Evolutionary conservation across 768 basidiomycete genomes (phyloP), one percentile per base, ranked within the genome.

Genomic region (Suillus weaverae): DNA sequence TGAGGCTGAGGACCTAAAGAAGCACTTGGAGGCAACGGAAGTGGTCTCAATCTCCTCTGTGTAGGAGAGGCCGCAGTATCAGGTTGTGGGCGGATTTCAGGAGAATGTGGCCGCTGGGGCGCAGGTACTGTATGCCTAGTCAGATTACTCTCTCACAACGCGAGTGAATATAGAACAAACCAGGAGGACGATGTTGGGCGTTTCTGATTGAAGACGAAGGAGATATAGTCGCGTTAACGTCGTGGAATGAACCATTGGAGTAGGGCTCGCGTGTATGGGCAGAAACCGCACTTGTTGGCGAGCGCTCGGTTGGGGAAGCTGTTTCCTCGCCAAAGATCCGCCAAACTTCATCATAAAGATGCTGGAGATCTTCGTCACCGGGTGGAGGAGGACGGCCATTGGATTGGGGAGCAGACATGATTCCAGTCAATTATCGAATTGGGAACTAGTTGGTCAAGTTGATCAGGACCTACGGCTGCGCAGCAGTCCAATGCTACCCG

Each of bases 341-440:
- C 80, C 88, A 88, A 26, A 92, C 90, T 73, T 90, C 88, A 67
- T 91, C 85, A 75, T 91, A 92, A 51, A 92, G 83, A 63, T 83
- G 81, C 69, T 90, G 88, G 5, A 92, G 82, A 71, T 91, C 90
- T 70, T 87, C 86, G 66, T 91, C 90, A 44, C 84, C 84, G 4
- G 88, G 85, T 8, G 79, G 79, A 18, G 76, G 75, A 35, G 75
- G 72, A 67, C 70, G 80, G 66, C 70, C 65, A 66, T 76, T 73
- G 48, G 77, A 64, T 26, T 78, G 76, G 60, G 74, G 71, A 30
- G 77, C 65, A 33, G 81, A 77, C 81, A 82, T 81, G 72, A 63
- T 65, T 55, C 63, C 26, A 36, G 62, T 44, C 64, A 60, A 33
- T 54, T 55, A 53, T 50, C 60, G 54, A 66, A 51, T 56, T n/a